These are phyloP conservation scores for Schizophyllum commune DNA, from an alignment of 1,284 basidiomycete species.

Conservation along the genomic window DNA sequence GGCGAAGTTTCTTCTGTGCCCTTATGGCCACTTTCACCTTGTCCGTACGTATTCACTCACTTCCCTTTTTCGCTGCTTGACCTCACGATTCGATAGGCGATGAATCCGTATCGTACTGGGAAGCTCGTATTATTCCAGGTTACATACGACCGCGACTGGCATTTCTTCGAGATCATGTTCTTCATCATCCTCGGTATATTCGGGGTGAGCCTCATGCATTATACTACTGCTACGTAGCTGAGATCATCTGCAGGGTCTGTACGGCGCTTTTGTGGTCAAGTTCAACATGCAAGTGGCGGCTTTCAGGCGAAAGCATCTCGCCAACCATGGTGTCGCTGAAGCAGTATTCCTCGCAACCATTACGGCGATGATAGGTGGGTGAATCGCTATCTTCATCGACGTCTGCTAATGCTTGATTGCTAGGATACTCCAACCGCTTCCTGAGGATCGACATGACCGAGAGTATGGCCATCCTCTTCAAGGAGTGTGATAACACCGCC, in stretches of 20 bases:
- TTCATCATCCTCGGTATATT: constrained; percentile 94
- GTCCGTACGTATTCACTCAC: constrained; percentile 52
- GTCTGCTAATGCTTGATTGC: background rate
- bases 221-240: constrained; percentile 1
- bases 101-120: constrained; percentile 98
- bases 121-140: constrained; percentile 98
- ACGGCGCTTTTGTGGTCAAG: constrained; percentile 95
- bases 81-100: constrained; percentile 47
- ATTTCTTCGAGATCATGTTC: constrained; percentile 98
- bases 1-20: constrained; percentile 96
- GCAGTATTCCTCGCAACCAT: constrained; percentile 82
- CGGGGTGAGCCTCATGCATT: constrained; percentile 53
- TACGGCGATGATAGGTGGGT: constrained; percentile 76
- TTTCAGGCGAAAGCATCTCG: constrained; percentile 87
- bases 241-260: constrained; percentile 67
- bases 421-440: constrained; percentile 84
- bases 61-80: constrained; percentile 6
- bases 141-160: constrained; percentile 97
- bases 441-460: constrained; percentile 98
- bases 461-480: constrained; percentile 92
- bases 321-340: constrained; percentile 80
- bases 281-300: constrained; percentile 94
- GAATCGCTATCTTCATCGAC: background rate
- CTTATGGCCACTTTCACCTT: constrained; percentile 94
- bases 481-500: constrained; percentile 89